A percentile compares a stretch with the other conserved stretches of the same genome.
These are phyloP conservation scores for Striga asiatica DNA, from an alignment of 257 asterid species.

Conservation along the genomic window DNA sequence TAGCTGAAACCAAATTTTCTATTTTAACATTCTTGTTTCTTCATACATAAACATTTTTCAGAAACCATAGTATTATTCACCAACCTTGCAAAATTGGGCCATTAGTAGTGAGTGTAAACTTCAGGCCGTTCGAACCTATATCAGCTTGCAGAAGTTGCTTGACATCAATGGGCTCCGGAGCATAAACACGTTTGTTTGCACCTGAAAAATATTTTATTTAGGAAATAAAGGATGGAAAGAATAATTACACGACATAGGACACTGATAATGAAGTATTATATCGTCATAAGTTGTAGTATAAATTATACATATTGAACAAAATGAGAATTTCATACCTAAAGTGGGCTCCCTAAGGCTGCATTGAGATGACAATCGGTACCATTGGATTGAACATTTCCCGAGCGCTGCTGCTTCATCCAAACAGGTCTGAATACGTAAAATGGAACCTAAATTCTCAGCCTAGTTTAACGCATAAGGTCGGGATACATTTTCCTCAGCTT, in stretches of 20 bases:
- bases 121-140: constrained; percentile 45
- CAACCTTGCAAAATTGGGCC: constrained; percentile 77
- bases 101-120: constrained; percentile 37
- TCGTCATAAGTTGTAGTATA: too few species aligned
- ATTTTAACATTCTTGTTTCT: not conserved
- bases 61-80: constrained; percentile 67
- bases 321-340: constrained; percentile 38
- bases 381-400: constrained; percentile 67
- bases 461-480: constrained; percentile 45
- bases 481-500: constrained; percentile 39
- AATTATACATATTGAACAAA: not conserved
- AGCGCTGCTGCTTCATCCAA: constrained; percentile 63
- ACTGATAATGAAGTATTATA: too few species aligned
- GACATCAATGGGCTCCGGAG: constrained; percentile 90
- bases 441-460: constrained; percentile 63
- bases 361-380: constrained; percentile 87
- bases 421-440: constrained; percentile 59
- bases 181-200: constrained; percentile 75
- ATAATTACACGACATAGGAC: not conserved
- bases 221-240: not conserved
- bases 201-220: constrained; percentile 28
- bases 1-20: constrained; percentile 33
- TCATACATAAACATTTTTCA: too few species aligned
- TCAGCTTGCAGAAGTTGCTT: constrained; percentile 77
- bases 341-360: constrained; percentile 94